Evolutionary conservation across 768 basidiomycete genomes (phyloP).

Genomic region (Lactifluus volemus): DNA sequence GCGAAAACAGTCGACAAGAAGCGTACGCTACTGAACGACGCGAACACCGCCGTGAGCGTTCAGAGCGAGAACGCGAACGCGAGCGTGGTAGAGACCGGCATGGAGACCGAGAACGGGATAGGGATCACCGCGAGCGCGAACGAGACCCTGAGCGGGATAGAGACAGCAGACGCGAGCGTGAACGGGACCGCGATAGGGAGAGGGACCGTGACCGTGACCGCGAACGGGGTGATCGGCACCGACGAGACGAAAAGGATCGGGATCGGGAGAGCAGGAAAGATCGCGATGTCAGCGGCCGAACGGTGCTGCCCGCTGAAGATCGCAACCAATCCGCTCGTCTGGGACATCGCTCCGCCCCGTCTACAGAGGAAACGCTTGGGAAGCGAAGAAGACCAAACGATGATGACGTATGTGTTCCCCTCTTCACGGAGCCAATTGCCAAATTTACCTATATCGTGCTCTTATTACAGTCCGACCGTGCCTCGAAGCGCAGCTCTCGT

Average conservation of each 20-base stretch:
- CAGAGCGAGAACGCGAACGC: conserved; percentile 27
- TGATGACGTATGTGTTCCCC: conserved; percentile 52
- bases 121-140: conserved; percentile 25
- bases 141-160: conserved; percentile 24
- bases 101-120: conserved; percentile 23
- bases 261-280: conserved; percentile 58
- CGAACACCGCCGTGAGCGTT: conserved; percentile 33
- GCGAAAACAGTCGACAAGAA: conserved; percentile 39
- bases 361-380: conserved; percentile 56
- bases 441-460: neutral
- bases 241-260: conserved; percentile 41
- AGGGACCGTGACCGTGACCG: conserved; percentile 25
- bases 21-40: conserved; percentile 25
- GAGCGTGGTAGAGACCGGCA: conserved; percentile 26
- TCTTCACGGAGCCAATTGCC: neutral
- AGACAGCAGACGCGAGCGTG: conserved; percentile 21
- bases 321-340: conserved; percentile 50
- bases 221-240: conserved; percentile 21
- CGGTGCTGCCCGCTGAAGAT: conserved; percentile 40
- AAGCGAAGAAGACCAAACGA: conserved; percentile 63
- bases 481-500: conserved; percentile 72
- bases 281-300: conserved; percentile 35
- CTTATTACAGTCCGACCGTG: conserved; percentile 51
- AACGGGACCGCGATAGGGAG: conserved; percentile 23
- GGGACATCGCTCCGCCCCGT: conserved; percentile 42